Base-by-base conservation (phyloP, 768 basidiomycete genomes). In the Amanita subjunquillea region DNA sequence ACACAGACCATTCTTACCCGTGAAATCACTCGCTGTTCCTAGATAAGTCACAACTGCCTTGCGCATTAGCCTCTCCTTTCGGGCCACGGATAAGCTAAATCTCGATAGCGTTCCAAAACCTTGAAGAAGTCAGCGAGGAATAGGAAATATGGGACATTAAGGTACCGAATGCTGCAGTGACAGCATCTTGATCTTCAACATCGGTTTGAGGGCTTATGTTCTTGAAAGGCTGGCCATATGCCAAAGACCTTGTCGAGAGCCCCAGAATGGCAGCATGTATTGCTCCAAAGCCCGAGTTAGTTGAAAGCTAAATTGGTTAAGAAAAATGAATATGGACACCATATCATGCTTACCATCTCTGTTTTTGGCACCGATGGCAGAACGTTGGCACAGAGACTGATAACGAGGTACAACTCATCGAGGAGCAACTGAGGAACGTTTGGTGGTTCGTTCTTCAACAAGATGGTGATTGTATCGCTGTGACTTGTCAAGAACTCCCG, bases 401-500 rank as follows among this genome's bases (percentile, higher is more conserved):
- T 76, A 25, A 97, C 72, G 3, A 96, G 73, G 52, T 89, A 80
- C 13, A 87, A 77, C 64, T 95, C 91, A 59, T 90, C 83, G 10
- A 97, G 67, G 2, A 83, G 74, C 2, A 83, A 72, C 12, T 87
- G 61, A 1, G 83, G 79, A 13, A 83, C 72, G 38, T 76, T 72
- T 17, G 82, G 76, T 3, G 76, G 70, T 41, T 87, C 81, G 51
- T 86, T 87, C 63, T 90, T 85, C 0, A 98, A 73, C 32, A 95
- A 72, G 53, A 90, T 85, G 15, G 88, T 73, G 53, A 95, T 74
- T 0, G 92, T 91, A 48, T 93, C 85, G 17, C 86, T 77, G 59
- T 98, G 95, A 43, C 74, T 82, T 5, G 82, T 77, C 37, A 97
- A 62, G 69, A 97, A 93, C 48, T 87, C 83, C 50, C 89, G 65